A percentile compares a stretch with the other conserved stretches of the same genome.
Evolutionary conservation across 495 filamentous ascomycete genomes (phyloP).

Genomic region (Apiosordaria backusii): DNA sequence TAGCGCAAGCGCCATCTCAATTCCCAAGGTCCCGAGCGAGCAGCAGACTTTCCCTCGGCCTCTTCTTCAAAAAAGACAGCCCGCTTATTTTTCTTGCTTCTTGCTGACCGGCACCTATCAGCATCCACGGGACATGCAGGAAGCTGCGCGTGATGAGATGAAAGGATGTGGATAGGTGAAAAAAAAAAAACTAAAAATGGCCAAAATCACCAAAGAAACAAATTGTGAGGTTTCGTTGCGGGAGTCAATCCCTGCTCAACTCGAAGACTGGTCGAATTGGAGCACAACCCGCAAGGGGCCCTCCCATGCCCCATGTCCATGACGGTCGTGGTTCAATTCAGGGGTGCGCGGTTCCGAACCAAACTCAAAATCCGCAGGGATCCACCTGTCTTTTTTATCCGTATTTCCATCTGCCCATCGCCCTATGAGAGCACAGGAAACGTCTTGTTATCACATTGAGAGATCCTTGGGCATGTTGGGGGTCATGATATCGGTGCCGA

Average conservation of each 20-base stretch:
- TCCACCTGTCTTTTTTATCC: not conserved
- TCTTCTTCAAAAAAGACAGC: too few relatives aligned
- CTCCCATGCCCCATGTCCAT: slow-evolving; percentile 5
- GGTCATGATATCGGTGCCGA: not conserved
- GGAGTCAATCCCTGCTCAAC: not conserved
- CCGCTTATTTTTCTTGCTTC: not conserved
- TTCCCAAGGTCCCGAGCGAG: not conserved
- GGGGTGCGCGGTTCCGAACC: slow-evolving; percentile 18
- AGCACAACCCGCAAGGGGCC: not conserved
- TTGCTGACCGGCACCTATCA: not conserved
- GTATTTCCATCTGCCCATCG: too few relatives aligned
- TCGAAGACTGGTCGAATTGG: slow-evolving; percentile 13
- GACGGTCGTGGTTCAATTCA: slow-evolving; percentile 9
- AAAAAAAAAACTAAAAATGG: not conserved
- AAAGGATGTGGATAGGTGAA: not conserved
- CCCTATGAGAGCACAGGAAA: not conserved
- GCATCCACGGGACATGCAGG: not conserved
- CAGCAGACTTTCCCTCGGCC: not conserved
- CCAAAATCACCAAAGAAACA: slow-evolving; percentile 13
- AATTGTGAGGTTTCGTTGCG: slow-evolving; percentile 17
- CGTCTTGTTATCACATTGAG: not conserved
- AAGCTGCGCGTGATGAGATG: not conserved
- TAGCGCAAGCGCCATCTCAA: slow-evolving; percentile 3
- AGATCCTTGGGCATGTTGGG: not conserved
- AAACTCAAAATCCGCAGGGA: slow-evolving; percentile 7